Percentiles rank a stretch among this genome's conserved stretches.
Conservation (phyloP, 2,329 filamentous ascomycete genomes). For the Xylaria sp. region DNA sequence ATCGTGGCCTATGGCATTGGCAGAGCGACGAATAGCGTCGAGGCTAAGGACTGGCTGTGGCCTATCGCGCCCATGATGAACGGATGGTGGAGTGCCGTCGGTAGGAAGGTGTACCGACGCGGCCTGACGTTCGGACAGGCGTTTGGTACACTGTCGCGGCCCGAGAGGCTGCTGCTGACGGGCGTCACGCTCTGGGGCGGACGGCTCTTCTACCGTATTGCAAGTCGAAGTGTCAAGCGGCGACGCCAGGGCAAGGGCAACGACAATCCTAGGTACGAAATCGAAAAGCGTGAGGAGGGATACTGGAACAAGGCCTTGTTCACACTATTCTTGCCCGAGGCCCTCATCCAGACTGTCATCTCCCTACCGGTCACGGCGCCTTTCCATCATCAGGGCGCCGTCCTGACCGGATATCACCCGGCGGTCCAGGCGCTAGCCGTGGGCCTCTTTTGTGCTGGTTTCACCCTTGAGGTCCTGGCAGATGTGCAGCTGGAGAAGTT, state of each 20-base stretch:
- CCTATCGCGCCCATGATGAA: slow-evolving; percentile 54
- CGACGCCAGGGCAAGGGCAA: slow-evolving; percentile 40
- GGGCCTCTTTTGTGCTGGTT: slow-evolving; percentile 61
- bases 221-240: slow-evolving; percentile 52
- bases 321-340: slow-evolving; percentile 62
- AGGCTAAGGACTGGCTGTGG: slow-evolving; percentile 67
- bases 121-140: slow-evolving; percentile 53
- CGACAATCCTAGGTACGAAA: slow-evolving; percentile 62
- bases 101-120: slow-evolving; percentile 53
- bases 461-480: slow-evolving; percentile 61
- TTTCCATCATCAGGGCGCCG: slow-evolving; percentile 51
- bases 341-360: slow-evolving; percentile 61
- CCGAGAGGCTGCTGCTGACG: slow-evolving; percentile 60
- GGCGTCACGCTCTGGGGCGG: slow-evolving; percentile 64
- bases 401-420: slow-evolving; percentile 41
- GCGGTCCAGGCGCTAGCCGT: slow-evolving; percentile 52
- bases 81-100: slow-evolving; percentile 63
- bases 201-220: slow-evolving; percentile 61
- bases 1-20: slow-evolving; percentile 25
- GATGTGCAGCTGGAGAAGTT: slow-evolving; percentile 58
- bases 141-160: slow-evolving; percentile 55
- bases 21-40: slow-evolving; percentile 42
- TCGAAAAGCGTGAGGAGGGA: slow-evolving; percentile 54
- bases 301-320: slow-evolving; percentile 65
- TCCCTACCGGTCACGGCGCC: slow-evolving; percentile 62